Evolutionary conservation across 192 early-diverging fungal genomes (phyloP), one percentile per base, ranked within the genome.

Genomic region (Haplosporangium gracile): DNA sequence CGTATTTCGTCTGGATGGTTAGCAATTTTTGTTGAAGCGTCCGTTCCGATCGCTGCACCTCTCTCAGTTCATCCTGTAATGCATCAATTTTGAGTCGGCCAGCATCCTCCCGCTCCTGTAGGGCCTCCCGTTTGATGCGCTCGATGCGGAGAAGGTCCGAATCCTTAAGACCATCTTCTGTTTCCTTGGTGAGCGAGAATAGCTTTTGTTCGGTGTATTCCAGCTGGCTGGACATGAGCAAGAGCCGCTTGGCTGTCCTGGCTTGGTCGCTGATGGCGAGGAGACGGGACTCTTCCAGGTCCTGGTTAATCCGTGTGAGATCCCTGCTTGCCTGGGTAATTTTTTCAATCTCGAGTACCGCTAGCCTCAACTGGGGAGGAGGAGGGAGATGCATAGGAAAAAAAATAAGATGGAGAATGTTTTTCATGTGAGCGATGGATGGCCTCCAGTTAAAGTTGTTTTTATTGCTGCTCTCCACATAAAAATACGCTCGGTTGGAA

Each of bases 281-380:
- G 34, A 86, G 65, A 43, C 84, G 69, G 20, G 84, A 79, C 53
- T 86, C 84, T 71, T 86, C 84, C 32, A 86, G 72, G 11, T 86
- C 84, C 40, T 81, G 84, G 36, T 86, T 86, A 6, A 81, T 16
- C 38, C 74, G 49, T 22, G 84, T 76, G 11, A 81, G 74, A 18
- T 81, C 84, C 43, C 84, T 53, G 76, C 84, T 81, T 18, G 70
- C 26, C 47, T 74, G 70, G 2, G 74, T 78, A 36, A 78, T 36
- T 38, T 86, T 86, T 74, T 86, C 84, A 47, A 86, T 86, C 70
- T 86, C 84, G 11, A 86, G 75, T 55, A 86, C 77, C 11, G 84
- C 84, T 1, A 75, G 47, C 9, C 79, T 79, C 20, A 86, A 49
- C 84, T 84, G 49, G 13, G 42, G 42, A 45, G 9, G 5, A 18